A percentile compares a stretch with the other conserved stretches of the same genome.
Conservation (phyloP, 2,329 filamentous ascomycete species). For the Pseudocercospora crystallina region DNA sequence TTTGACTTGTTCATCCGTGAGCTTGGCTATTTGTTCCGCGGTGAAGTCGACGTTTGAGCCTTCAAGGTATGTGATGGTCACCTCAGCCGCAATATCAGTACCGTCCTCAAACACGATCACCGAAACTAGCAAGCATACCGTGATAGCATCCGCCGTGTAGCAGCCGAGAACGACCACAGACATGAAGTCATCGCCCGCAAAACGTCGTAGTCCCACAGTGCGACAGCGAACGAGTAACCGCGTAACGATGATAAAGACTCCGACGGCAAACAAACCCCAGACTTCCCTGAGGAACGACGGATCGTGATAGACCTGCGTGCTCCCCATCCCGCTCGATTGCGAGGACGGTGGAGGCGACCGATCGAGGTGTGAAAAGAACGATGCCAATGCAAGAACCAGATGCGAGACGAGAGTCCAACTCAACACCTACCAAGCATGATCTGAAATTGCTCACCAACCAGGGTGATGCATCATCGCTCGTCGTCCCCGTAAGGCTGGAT, state of each 20-base stretch:
- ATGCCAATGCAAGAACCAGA: neutral
- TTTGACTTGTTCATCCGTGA: slow-evolving; percentile 32
- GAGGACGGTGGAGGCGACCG: neutral
- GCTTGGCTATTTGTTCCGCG: slow-evolving; percentile 17
- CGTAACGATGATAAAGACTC: slow-evolving; percentile 33
- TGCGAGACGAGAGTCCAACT: neutral
- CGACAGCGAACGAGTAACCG: slow-evolving; percentile 40
- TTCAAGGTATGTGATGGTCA: slow-evolving; percentile 31
- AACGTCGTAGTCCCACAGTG: slow-evolving; percentile 39
- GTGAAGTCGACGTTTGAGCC: slow-evolving; percentile 34
- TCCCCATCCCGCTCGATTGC: slow-evolving; percentile 15
- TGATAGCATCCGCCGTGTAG: slow-evolving; percentile 39
- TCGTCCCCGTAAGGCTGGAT: neutral
- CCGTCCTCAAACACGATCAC: too few species aligned
- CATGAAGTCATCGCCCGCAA: slow-evolving; percentile 44
- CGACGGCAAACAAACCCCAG: slow-evolving; percentile 33
- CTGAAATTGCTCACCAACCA: neutral
- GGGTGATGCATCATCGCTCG: neutral
- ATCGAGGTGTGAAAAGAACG: too few species aligned
- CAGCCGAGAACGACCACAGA: slow-evolving; percentile 37
- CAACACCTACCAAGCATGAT: neutral
- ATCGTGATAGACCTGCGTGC: slow-evolving; percentile 26
- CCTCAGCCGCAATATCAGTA: slow-evolving; percentile 1
- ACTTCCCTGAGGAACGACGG: slow-evolving; percentile 23
- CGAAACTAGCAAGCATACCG: slow-evolving; percentile 32